Base-by-base conservation (phyloP, 139 green algal genomes). In the Coccomyxa sp. region DNA sequence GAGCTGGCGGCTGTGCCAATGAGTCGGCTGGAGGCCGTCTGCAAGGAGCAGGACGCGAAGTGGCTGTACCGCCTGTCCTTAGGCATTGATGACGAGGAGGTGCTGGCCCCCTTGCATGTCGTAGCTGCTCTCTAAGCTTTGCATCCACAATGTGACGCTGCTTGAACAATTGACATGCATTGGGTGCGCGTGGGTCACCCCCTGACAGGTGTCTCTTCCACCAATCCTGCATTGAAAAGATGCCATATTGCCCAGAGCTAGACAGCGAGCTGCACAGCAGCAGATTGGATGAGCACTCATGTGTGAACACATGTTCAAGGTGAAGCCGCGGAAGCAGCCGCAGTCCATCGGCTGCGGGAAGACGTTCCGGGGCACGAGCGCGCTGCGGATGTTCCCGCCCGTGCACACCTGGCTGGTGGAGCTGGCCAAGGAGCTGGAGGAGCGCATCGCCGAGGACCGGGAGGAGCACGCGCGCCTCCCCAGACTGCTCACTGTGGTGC, bases 281-380 rank as follows among this genome's bases (percentile, higher is more conserved):
- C n/a, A n/a, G n/a, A n/a, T n/a, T n/a, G n/a, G n/a, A n/a, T n/a
- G n/a, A n/a, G n/a, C n/a, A n/a, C n/a, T n/a, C n/a, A n/a, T n/a
- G n/a, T n/a, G n/a, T n/a, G n/a, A n/a, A n/a, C n/a, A n/a, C n/a
- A n/a, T 64, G 50, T 7, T 64, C 50, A 64, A 83, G 79, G 76
- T 97, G 24, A 84, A 89, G 79, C 83, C 86, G 34, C 86, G 93
- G 34, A 79, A 86, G 29, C 82, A 91, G 79, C 89, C 91, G 35
- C 95, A 97, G 83, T 87, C 70, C 14, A 64, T 94, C 10, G 81
- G 78, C 69, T 95, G 90, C 72, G 86, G 90, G 35, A 97, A 97
- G 76, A 97, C 92, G 2, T 97, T 97, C 82, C 74, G 86, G 24
- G 89, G 89, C 0, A 39, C 55, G 29, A 74, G 70, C 27, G 76